Evolutionary conservation across 169 alveolate species (phyloP).

Genomic region (Ichthyophthirius multifiliis): DNA sequence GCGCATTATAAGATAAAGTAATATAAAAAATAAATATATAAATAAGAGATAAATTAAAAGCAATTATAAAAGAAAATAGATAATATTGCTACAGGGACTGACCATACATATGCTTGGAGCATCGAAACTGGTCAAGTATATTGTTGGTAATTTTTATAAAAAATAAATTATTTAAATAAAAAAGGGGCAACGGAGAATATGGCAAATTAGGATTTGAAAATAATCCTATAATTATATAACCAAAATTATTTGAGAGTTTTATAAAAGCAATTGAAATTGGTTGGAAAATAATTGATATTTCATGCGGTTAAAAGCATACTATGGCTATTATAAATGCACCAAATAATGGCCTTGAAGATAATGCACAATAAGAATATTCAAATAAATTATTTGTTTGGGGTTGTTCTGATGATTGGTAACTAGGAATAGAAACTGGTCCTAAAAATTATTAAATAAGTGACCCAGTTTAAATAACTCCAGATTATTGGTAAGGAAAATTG

Average conservation of each 20-base stretch:
- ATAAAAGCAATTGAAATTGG: not conserved
- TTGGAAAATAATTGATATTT: not conserved
- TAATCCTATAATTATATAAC: not conserved
- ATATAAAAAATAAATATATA: not conserved
- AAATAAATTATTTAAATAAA: not conserved
- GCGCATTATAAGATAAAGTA: not conserved
- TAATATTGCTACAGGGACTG: not conserved
- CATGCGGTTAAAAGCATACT: constrained; percentile 1
- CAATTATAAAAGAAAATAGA: not conserved
- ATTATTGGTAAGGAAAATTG: not conserved
- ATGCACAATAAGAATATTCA: not conserved
- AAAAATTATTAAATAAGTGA: not conserved
- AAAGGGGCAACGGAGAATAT: not conserved
- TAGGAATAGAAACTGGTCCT: not conserved
- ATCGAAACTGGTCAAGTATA: not conserved
- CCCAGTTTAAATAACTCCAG: not conserved
- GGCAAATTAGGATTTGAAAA: not conserved
- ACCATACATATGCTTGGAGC: not conserved
- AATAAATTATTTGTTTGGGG: not conserved
- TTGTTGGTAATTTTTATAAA: not conserved
- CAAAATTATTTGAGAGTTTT: not conserved
- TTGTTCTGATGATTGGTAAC: not conserved
- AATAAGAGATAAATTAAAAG: not conserved
- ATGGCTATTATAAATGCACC: not conserved
- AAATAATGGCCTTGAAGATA: not conserved